Evolutionary conservation across 768 basidiomycete genomes (phyloP).

Genomic region (Pleurotus salmoneostramineus): DNA sequence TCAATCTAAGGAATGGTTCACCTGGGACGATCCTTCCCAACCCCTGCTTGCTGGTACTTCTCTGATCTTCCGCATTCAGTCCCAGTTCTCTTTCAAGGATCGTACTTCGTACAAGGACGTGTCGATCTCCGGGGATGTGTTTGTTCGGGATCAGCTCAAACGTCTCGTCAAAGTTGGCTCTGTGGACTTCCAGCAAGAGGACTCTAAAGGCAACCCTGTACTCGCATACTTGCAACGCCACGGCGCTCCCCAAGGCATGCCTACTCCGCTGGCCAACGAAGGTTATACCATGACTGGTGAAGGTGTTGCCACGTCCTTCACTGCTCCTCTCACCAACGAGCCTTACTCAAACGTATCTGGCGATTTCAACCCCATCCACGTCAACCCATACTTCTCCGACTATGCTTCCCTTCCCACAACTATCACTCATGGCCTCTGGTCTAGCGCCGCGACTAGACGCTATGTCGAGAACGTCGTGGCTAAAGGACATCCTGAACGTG

Average conservation of each 20-base stretch:
- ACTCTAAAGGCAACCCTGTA: slow-evolving; percentile 91
- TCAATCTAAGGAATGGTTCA: slow-evolving; percentile 96
- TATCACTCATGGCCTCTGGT: slow-evolving; percentile 98
- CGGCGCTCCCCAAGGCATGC: slow-evolving; percentile 73
- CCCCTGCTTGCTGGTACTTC: slow-evolving; percentile 78
- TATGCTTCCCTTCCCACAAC: slow-evolving; percentile 91
- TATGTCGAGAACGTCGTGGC: slow-evolving; percentile 94
- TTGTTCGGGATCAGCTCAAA: slow-evolving; percentile 85
- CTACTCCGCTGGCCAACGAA: slow-evolving; percentile 74
- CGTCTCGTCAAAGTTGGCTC: slow-evolving; percentile 84
- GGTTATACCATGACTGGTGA: slow-evolving; percentile 79
- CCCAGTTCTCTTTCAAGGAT: slow-evolving; percentile 88
- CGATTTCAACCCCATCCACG: slow-evolving; percentile 98
- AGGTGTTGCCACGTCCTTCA: slow-evolving; percentile 63
- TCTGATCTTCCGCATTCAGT: slow-evolving; percentile 87
- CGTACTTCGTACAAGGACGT: slow-evolving; percentile 81
- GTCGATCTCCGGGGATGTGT: slow-evolving; percentile 80
- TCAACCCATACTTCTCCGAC: slow-evolving; percentile 97
- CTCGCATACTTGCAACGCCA: slow-evolving; percentile 91
- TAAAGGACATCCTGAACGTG: slow-evolving; percentile 88
- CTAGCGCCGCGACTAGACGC: slow-evolving; percentile 89
- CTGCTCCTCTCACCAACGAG: slow-evolving; percentile 87
- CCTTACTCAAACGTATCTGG: slow-evolving; percentile 95
- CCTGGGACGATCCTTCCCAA: slow-evolving; percentile 82
- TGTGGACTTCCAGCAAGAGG: slow-evolving; percentile 82